Conservation (phyloP, 2,329 filamentous ascomycete species). For the Hyphodiscus sp. region DNA sequence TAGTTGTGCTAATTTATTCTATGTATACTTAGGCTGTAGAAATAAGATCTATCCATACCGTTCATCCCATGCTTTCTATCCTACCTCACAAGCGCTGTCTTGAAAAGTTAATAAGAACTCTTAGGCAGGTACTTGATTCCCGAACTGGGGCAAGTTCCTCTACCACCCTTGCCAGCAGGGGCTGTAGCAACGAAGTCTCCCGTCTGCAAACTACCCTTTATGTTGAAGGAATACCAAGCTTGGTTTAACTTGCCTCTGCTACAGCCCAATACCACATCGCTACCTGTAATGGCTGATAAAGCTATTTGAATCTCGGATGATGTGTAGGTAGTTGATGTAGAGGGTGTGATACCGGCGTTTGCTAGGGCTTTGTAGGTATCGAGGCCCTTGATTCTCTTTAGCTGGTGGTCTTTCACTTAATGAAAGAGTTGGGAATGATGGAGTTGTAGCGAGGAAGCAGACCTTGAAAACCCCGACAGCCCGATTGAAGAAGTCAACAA, state of each 20-base stretch:
- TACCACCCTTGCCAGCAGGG: constrained; percentile 11
- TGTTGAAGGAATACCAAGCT: constrained; percentile 38
- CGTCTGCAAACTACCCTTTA: constrained; percentile 14
- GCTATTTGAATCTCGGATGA: constrained; percentile 35
- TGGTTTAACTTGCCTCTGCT: constrained; percentile 39
- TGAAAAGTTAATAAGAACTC: neutral
- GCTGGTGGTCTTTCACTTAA: too few species aligned
- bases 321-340: constrained; percentile 33
- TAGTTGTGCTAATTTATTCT: neutral
- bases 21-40: neutral
- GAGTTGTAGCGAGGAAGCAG: neutral
- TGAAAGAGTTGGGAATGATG: too few species aligned
- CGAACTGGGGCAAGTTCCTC: constrained; percentile 9
- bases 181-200: constrained; percentile 13
- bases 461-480: constrained; percentile 57
- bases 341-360: constrained; percentile 48
- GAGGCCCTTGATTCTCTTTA: constrained; percentile 1
- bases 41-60: neutral
- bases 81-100: neutral
- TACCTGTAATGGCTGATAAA: constrained; percentile 38
- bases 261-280: constrained; percentile 40
- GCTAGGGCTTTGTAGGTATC: constrained; percentile 33
- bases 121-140: constrained; percentile 17
- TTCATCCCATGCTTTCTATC: neutral
- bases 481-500: constrained; percentile 60